phyloP scores from a whole-genome alignment of 2,329 filamentous ascomycete genomes.

The Aspergillus sp. region DNA sequence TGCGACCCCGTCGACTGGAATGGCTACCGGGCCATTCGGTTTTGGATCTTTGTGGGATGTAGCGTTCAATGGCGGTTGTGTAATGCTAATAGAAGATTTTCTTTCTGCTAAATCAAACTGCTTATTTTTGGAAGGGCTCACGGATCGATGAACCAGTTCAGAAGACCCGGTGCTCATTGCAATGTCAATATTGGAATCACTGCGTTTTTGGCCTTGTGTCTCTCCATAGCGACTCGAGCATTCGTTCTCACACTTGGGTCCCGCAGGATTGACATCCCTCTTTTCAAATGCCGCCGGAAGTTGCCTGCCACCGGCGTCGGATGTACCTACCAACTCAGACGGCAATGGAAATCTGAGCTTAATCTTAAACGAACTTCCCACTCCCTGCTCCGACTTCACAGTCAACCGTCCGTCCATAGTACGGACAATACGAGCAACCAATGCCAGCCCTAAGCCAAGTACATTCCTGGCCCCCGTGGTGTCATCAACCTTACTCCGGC shows the following conservation, averaged over 20 bases:
- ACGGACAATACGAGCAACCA: slow-evolving; percentile 72
- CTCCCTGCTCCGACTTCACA: slow-evolving; percentile 72
- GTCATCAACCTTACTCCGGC: slow-evolving; percentile 21
- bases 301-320: background rate
- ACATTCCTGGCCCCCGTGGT: slow-evolving; percentile 39
- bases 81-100: too few relatives aligned
- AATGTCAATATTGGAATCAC: background rate
- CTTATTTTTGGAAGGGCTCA: background rate
- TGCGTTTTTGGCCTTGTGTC: background rate
- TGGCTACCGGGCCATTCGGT: too few relatives aligned
- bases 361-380: slow-evolving; percentile 73
- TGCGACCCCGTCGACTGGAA: too few relatives aligned
- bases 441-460: slow-evolving; percentile 70
- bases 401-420: slow-evolving; percentile 86
- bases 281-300: background rate
- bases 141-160: background rate
- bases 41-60: too few relatives aligned
- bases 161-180: background rate
- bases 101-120: too few relatives aligned
- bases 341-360: slow-evolving; percentile 68
- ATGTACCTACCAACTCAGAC: slow-evolving; percentile 18
- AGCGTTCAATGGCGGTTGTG: too few relatives aligned
- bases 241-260: background rate
- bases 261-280: background rate
- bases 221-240: background rate